Conservation (phyloP, 345 rosid genomes). For the Gossypium thurberi region DNA sequence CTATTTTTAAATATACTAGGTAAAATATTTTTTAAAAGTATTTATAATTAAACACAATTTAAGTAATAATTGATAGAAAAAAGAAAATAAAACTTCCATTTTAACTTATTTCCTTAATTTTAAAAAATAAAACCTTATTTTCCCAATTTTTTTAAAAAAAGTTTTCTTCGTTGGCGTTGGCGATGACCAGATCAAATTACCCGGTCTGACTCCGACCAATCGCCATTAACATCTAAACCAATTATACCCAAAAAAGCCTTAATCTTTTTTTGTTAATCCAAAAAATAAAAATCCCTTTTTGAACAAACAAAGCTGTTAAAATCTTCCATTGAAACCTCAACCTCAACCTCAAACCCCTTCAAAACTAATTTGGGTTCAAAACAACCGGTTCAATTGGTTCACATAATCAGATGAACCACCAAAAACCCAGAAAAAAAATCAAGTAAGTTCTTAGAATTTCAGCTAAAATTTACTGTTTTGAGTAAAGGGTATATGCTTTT, state of each 20-base stretch:
- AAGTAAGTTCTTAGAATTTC: constrained; percentile 1
- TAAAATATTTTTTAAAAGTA: too few species aligned
- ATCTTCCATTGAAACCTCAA: neutral
- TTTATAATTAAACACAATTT: too few species aligned
- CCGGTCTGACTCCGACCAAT: constrained; percentile 5
- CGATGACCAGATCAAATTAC: neutral
- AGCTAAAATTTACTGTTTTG: neutral
- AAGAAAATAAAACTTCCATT: too few species aligned
- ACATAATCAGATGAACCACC: neutral
- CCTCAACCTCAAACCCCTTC: neutral
- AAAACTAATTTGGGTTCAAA: neutral
- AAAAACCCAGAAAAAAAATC: neutral
- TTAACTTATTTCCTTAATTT: too few species aligned
- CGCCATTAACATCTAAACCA: neutral
- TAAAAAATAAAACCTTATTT: neutral
- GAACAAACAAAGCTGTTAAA: neutral
- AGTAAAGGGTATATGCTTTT: neutral
- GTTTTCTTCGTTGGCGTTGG: neutral
- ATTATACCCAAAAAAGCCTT: neutral
- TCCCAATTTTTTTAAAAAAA: neutral
- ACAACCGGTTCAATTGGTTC: constrained; percentile 2
- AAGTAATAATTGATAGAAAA: too few species aligned
- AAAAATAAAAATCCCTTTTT: neutral
- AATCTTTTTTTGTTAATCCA: too few species aligned
- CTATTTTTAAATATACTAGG: too few species aligned